These are phyloP conservation scores for Pleurotus giganteus DNA, from an alignment of 768 basidiomycete species.

Conservation along the genomic window DNA sequence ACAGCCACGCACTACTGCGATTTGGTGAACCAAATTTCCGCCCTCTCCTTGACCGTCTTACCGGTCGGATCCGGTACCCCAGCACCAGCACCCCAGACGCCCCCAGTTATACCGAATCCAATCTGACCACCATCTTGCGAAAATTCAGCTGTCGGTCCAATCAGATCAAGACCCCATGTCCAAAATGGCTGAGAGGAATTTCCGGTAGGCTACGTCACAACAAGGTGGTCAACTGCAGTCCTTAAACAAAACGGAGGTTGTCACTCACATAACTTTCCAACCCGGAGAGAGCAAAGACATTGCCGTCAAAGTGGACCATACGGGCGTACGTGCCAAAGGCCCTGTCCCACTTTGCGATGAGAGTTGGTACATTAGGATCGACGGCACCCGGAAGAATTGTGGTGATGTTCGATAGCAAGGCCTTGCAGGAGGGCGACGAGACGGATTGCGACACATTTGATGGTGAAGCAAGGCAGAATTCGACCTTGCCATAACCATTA, in stretches of 20 bases:
- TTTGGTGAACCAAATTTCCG: slow-evolving; percentile 25
- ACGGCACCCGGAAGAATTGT: slow-evolving; percentile 19
- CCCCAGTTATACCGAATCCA: slow-evolving; percentile 17
- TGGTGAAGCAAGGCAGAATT: slow-evolving; percentile 13
- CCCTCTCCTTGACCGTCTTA: slow-evolving; percentile 17
- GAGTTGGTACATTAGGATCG: slow-evolving; percentile 20
- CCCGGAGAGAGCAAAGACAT: slow-evolving; percentile 18
- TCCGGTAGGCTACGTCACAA: slow-evolving; percentile 14
- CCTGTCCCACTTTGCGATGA: slow-evolving; percentile 20
- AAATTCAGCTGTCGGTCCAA: slow-evolving; percentile 17
- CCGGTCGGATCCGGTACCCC: slow-evolving; percentile 17
- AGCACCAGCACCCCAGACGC: slow-evolving; percentile 20
- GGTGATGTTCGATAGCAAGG: slow-evolving; percentile 15
- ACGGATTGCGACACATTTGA: neutral
- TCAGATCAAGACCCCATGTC: slow-evolving; percentile 7
- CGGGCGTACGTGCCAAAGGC: slow-evolving; percentile 17
- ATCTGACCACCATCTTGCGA: slow-evolving; percentile 9
- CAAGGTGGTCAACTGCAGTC: neutral
- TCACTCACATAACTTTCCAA: slow-evolving; percentile 18
- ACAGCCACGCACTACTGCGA: slow-evolving; percentile 9
- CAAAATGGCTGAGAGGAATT: slow-evolving; percentile 21
- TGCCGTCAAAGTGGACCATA: slow-evolving; percentile 22
- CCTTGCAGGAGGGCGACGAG: slow-evolving; percentile 15
- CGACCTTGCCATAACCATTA: slow-evolving; percentile 11
- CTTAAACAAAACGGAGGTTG: neutral